Evolutionary conservation across 306 rosid species (phyloP).

Genomic region (Luffa aegyptiaca): DNA sequence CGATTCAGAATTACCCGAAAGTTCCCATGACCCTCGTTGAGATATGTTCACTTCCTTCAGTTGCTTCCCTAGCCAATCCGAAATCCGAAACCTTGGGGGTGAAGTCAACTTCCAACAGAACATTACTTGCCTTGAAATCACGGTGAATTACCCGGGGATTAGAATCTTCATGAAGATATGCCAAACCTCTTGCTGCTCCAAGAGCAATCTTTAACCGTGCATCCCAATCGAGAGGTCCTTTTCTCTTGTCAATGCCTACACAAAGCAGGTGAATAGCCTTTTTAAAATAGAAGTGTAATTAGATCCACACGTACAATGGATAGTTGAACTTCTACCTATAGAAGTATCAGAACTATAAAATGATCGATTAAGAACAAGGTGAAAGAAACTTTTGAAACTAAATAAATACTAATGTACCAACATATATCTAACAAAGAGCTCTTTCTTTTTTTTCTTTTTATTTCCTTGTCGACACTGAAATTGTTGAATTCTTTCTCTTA

Average conservation of each 20-base stretch:
- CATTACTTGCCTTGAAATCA: slow-evolving; percentile 90
- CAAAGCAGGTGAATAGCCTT: not conserved
- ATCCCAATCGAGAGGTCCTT: slow-evolving; percentile 81
- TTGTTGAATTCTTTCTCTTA: no score
- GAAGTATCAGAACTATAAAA: not conserved
- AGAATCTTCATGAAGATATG: slow-evolving; percentile 97
- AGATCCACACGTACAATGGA: not conserved
- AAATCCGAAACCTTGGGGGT: slow-evolving; percentile 97
- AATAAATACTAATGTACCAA: not conserved
- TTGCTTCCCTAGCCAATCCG: slow-evolving; percentile 96
- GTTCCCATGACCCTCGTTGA: slow-evolving; percentile 98
- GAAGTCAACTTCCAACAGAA: slow-evolving; percentile 80
- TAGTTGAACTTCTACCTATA: not conserved
- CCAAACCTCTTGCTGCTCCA: slow-evolving; percentile 96
- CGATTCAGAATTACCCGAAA: slow-evolving; percentile 52
- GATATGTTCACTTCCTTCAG: slow-evolving; percentile 74
- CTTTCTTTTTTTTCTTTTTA: not conserved
- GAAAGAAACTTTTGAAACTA: not conserved
- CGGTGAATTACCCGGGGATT: slow-evolving; percentile 94
- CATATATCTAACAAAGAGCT: not conserved
- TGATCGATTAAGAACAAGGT: not conserved
- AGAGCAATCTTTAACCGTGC: slow-evolving; percentile 84
- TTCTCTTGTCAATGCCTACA: slow-evolving; percentile 63
- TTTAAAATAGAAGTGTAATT: not conserved
- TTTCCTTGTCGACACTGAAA: no score